Evolutionary conservation across 1,139 yeast species (phyloP).

Genomic region (Lodderomyces jiufengensis): DNA sequence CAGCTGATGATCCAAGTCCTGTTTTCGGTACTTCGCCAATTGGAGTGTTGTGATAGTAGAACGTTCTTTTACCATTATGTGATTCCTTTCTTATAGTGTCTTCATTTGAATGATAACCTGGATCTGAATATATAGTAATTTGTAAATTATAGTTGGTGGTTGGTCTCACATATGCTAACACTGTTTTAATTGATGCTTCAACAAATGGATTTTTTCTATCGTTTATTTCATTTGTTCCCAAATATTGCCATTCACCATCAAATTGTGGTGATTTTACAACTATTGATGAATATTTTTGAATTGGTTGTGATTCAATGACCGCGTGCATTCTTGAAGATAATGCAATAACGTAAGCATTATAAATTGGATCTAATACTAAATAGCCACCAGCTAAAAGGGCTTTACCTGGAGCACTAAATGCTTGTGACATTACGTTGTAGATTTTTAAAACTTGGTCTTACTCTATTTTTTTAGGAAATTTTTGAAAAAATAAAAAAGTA

Average conservation of each 20-base stretch:
- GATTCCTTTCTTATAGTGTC: constrained; percentile 33
- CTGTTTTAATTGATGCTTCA: constrained; percentile 55
- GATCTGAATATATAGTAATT: constrained; percentile 75
- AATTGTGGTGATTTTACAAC: constrained; percentile 79
- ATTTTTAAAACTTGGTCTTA: not conserved
- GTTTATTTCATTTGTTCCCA: constrained; percentile 21
- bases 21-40: constrained; percentile 84
- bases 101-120: constrained; percentile 83
- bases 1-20: constrained; percentile 95
- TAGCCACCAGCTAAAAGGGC: constrained; percentile 95
- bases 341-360: constrained; percentile 80
- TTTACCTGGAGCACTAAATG: constrained; percentile 91
- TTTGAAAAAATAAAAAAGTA: not conserved
- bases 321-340: constrained; percentile 90
- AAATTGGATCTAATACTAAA: constrained; percentile 74
- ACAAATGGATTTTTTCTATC: constrained; percentile 64
- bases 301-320: constrained; percentile 30
- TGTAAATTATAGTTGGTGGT: constrained; percentile 27
- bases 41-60: constrained; percentile 55
- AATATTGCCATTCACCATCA: constrained; percentile 68
- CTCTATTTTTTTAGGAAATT: not conserved
- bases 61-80: constrained; percentile 35
- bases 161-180: constrained; percentile 50
- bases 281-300: constrained; percentile 21
- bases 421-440: constrained; percentile 16